These are phyloP conservation scores for Helenozyma rhizophorensis DNA, from an alignment of 805 yeast genomes.

Conservation along the genomic window DNA sequence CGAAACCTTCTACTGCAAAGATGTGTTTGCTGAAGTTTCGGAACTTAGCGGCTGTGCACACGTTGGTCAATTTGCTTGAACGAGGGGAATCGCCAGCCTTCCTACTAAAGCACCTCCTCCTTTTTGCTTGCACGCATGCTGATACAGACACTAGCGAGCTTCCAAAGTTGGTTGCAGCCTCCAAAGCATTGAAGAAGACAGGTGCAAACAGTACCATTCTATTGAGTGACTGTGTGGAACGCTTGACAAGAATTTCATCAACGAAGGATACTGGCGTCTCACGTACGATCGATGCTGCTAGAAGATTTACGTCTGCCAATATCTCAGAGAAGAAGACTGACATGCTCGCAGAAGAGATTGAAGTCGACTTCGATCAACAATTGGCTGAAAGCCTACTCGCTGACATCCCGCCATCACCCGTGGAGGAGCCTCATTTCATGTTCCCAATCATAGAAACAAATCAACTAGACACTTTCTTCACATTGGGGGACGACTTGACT, in stretches of 20 bases:
- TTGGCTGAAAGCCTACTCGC: constrained; percentile 7
- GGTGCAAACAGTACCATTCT: constrained; percentile 11
- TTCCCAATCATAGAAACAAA: no score
- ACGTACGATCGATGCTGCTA: constrained; percentile 3
- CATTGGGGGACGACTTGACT: no score
- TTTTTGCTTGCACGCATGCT: constrained; percentile 19
- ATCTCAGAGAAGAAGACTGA: neutral
- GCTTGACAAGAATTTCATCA: constrained; percentile 11
- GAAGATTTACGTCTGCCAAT: neutral
- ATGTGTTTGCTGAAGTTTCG: constrained; percentile 9
- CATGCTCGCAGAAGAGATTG: neutral
- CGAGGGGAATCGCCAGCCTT: constrained; percentile 26
- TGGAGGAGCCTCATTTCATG: neutral
- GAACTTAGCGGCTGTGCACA: constrained; percentile 13
- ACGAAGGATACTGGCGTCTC: neutral
- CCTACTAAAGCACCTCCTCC: constrained; percentile 21
- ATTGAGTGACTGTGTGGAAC: constrained; percentile 22
- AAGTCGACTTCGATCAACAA: constrained; percentile 8
- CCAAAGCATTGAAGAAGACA: constrained; percentile 18
- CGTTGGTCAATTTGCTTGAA: constrained; percentile 16
- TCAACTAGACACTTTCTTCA: no score
- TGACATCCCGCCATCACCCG: neutral
- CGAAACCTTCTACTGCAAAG: no score
- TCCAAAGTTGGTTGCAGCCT: constrained; percentile 13
- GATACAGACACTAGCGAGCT: constrained; percentile 14